Percentiles rank a stretch among this genome's conserved stretches.
phyloP scores from a whole-genome alignment of 2,329 filamentous ascomycete genomes.

The Diaporthe ilicicola region DNA sequence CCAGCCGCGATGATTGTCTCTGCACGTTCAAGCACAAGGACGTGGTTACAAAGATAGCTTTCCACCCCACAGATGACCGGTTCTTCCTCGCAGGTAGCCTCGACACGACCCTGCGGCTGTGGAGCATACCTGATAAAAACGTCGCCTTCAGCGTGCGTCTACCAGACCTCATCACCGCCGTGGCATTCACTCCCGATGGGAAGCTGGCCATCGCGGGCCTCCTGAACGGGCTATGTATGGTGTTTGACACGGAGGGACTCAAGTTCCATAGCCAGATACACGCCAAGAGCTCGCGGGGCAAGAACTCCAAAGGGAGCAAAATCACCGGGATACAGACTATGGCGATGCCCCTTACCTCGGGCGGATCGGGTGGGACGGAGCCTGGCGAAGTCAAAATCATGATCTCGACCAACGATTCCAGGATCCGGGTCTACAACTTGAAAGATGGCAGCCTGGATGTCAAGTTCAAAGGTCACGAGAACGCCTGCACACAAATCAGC shows the following conservation, averaged over 20 bases:
- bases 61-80: slow-evolving; percentile 92
- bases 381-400: slow-evolving; percentile 81
- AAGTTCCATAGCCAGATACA: slow-evolving; percentile 87
- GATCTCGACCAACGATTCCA: slow-evolving; percentile 94
- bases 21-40: slow-evolving; percentile 96
- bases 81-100: slow-evolving; percentile 96
- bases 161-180: slow-evolving; percentile 90
- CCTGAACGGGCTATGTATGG: slow-evolving; percentile 83
- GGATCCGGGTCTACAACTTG: slow-evolving; percentile 88
- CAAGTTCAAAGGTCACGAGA: slow-evolving; percentile 93
- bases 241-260: slow-evolving; percentile 92
- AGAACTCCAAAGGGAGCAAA: slow-evolving; percentile 96
- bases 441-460: slow-evolving; percentile 84
- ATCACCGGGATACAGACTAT: slow-evolving; percentile 92
- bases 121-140: slow-evolving; percentile 97
- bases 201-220: slow-evolving; percentile 89
- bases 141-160: slow-evolving; percentile 83
- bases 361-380: slow-evolving; percentile 38
- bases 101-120: slow-evolving; percentile 86
- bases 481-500: slow-evolving; percentile 88
- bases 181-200: slow-evolving; percentile 92
- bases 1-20: slow-evolving; percentile 83
- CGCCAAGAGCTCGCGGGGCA: slow-evolving; percentile 89
- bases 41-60: slow-evolving; percentile 92
- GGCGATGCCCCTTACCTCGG: slow-evolving; percentile 56